phyloP scores from a whole-genome alignment of 208 protist species.

The Blastocrithidia nonstop region DNA sequence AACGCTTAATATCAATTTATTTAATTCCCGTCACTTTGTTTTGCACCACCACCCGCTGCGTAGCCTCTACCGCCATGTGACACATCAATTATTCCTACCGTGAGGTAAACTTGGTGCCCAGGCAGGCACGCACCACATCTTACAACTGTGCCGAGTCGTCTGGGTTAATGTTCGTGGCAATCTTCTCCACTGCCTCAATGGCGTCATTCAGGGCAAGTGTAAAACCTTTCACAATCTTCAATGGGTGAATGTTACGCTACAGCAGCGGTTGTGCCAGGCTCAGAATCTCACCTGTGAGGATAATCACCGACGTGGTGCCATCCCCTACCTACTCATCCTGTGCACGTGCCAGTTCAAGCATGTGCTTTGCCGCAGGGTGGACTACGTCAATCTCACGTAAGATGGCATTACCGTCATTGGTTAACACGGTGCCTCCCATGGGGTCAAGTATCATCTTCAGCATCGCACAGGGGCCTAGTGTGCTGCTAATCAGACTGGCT shows the following conservation, averaged over 20 bases:
- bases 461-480: conserved; percentile 98
- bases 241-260: conserved; percentile 97
- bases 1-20: conserved; percentile 99
- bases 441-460: conserved; percentile 99
- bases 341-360: conserved; percentile 98
- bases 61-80: conserved; percentile 97
- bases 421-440: conserved; percentile 99
- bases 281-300: conserved; percentile 98
- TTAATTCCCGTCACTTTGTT: conserved; percentile 74
- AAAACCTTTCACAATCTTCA: conserved; percentile 96
- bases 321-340: conserved; percentile 99
- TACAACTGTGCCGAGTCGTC: conserved; percentile 81
- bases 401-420: conserved; percentile 99
- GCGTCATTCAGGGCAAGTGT: conserved; percentile 93
- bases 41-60: conserved; percentile 85
- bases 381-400: conserved; percentile 99
- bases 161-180: conserved; percentile 88
- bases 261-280: conserved; percentile 93
- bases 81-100: conserved; percentile 94
- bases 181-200: conserved; percentile 85
- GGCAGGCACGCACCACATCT: conserved; percentile 86
- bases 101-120: conserved; percentile 98
- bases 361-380: conserved; percentile 99
- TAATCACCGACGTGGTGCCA: conserved; percentile 99
- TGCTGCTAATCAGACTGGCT: conserved; percentile 98